Base-by-base conservation (phyloP, 441 rosid genomes). In the Adansonia gregorii region DNA sequence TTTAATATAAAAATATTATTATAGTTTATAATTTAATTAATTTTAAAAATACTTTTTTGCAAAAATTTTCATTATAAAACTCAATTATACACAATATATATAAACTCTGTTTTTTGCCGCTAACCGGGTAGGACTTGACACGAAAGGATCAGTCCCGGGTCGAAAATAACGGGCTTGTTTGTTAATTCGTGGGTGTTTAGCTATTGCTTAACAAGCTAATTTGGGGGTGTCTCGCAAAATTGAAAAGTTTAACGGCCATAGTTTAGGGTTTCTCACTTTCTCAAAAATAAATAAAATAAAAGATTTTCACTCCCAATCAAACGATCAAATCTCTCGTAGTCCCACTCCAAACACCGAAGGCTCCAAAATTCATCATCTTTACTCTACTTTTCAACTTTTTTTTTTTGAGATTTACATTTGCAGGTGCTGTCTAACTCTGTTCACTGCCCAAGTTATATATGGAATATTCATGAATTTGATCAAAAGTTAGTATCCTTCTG, bases 231-330 rank as follows among this genome's bases (percentile, higher is more conserved):
- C 27, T 31, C 35, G 81, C 27, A 73, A 76, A 82, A 49, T 82
- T 72, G 8, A 9, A 49, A 41, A 63, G n/a, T 61, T 63, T 41
- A 43, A 74, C 66, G 39, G 76, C 58, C 72, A 65, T 52, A 78
- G 54, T 84, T n/a, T 86, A 86, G 89, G 89, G 89, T 80, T 86
- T 80, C 81, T 68, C 31, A 69, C 46, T 70, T 69, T 58, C 78
- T 22, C 51, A 58, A 20, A 58, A 2, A 2, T 2, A 39, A 43
- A 48, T 3, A 0, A 27, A 72, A 31, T 19, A 55, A 10, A 49
- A 39, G 15, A 74, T 19, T 55, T 51, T 64, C 8, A 39, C 56
- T 41, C 24, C 58, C 52, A 73, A 46, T 3, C 58, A 11, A 35
- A 60, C 48, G 59, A 45, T 17, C 67, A 31, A 27, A 6, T 56